These are phyloP conservation scores for Akanthomyces muscarius DNA, from an alignment of 2,329 filamentous ascomycete genomes.

Conservation along the genomic window DNA sequence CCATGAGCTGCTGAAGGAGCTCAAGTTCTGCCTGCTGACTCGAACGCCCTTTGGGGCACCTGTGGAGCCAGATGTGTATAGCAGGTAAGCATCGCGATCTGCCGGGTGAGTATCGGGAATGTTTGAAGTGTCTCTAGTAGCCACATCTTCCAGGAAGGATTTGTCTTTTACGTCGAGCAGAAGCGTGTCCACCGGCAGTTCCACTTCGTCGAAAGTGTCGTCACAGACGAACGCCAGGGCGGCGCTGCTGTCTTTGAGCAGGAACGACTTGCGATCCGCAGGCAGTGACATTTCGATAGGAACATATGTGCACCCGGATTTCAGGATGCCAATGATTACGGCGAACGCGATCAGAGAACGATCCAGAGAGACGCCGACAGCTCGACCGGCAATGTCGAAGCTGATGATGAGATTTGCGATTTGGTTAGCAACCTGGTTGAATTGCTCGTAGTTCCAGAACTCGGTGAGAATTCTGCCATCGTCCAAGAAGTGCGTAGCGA, in stretches of 20 bases:
- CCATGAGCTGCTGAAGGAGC: background rate
- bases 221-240: constrained; percentile 4
- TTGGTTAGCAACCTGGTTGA: constrained; percentile 2
- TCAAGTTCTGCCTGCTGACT: constrained; percentile 8
- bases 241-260: constrained; percentile 7
- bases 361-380: constrained; percentile 1
- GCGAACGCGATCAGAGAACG: constrained; percentile 6
- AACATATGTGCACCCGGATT: constrained; percentile 6
- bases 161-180: background rate
- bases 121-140: constrained; percentile 3
- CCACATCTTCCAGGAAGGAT: background rate
- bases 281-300: constrained; percentile 6
- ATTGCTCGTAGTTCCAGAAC: background rate
- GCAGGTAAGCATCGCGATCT: constrained; percentile 36
- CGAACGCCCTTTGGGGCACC: constrained; percentile 76
- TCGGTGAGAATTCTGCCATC: constrained; percentile 1
- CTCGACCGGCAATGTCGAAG: background rate
- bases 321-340: constrained; percentile 1
- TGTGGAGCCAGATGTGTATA: constrained; percentile 80
- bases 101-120: background rate
- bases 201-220: background rate
- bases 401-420: background rate
- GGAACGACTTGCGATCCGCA: constrained; percentile 3
- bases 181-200: background rate
- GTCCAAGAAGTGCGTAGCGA: background rate